Conservation (phyloP, 495 filamentous ascomycete species). For the Podospora anserina region DNA sequence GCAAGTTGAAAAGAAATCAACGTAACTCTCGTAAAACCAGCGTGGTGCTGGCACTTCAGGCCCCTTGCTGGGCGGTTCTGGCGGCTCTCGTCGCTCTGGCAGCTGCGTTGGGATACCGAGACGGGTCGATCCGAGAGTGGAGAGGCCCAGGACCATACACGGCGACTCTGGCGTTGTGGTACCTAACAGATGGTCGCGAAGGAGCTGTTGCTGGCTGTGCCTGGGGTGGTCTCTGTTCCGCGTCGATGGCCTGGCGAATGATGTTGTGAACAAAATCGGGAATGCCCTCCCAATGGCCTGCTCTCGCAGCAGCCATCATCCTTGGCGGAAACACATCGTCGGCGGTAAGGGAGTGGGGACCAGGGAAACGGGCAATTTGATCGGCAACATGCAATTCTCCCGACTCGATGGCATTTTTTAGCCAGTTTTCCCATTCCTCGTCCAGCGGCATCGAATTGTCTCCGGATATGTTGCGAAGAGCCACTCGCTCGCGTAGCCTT, state of each 20-base stretch:
- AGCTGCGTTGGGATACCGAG: background rate
- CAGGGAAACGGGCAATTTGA: constrained; percentile 35
- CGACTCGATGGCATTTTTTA: constrained; percentile 72
- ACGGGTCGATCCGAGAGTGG: background rate
- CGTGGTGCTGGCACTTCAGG: background rate
- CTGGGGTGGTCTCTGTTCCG: constrained; percentile 4
- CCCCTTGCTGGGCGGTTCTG: background rate
- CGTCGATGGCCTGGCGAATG: constrained; percentile 42
- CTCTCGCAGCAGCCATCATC: constrained; percentile 45
- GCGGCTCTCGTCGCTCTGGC: too few relatives aligned
- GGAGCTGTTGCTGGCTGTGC: constrained; percentile 8
- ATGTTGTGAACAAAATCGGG: constrained; percentile 48
- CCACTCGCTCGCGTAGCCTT: constrained; percentile 66
- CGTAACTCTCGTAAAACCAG: background rate
- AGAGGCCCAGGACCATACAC: constrained; percentile 16
- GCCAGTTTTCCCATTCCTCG: constrained; percentile 80
- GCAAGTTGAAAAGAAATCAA: background rate
- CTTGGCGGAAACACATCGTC: constrained; percentile 42
- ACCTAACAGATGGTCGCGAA: constrained; percentile 12
- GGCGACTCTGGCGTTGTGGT: constrained; percentile 11
- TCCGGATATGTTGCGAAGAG: constrained; percentile 56
- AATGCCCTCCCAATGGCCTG: constrained; percentile 52
- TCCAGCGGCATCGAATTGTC: constrained; percentile 63
- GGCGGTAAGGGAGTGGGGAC: constrained; percentile 29
- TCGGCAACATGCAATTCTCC: constrained; percentile 47